Conservation (phyloP, 108 stramenopile genomes). For the Nannochloropsis granulata region DNA sequence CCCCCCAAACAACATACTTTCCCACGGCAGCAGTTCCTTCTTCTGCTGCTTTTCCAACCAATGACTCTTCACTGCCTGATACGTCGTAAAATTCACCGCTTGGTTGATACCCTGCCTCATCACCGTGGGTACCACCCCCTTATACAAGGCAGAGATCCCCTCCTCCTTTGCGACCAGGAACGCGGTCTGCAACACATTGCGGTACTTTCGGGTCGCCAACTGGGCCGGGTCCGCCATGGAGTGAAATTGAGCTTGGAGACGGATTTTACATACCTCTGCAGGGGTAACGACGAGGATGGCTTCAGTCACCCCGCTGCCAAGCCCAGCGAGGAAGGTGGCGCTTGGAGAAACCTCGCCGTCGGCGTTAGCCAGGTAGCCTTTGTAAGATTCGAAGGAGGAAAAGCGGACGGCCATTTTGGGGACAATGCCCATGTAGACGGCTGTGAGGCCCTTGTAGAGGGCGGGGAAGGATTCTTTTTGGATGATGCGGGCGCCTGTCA, state of each 20-base stretch:
- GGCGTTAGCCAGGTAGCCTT: conserved; percentile 23
- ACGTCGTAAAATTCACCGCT: conserved; percentile 89
- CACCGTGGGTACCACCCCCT: conserved; percentile 78
- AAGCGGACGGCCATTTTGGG: conserved; percentile 97
- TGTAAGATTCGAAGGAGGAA: conserved; percentile 77
- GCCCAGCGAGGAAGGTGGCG: conserved; percentile 64
- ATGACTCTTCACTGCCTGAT: conserved; percentile 58
- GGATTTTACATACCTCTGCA: conserved; percentile 63
- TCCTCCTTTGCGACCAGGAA: conserved; percentile 66
- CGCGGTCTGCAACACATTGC: conserved; percentile 80
- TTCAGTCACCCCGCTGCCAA: conserved; percentile 74
- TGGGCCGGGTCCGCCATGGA: conserved; percentile 63
- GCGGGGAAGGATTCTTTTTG: conserved; percentile 75
- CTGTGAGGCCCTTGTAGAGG: conserved; percentile 93
- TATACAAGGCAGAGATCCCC: conserved; percentile 76
- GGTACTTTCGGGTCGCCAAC: conserved; percentile 56
- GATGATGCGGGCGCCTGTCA: conserved; percentile 63
- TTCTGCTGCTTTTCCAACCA: conserved; percentile 2
- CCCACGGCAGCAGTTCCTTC: conserved; percentile 54
- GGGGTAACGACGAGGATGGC: conserved; percentile 51
- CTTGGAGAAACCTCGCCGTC: conserved; percentile 7
- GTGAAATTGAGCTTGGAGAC: conserved; percentile 80
- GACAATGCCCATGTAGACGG: conserved; percentile 83
- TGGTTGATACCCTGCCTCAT: conserved; percentile 95
- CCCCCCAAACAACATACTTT: conserved; percentile 76